phyloP scores from a whole-genome alignment of 495 filamentous ascomycete genomes.

The Aspergillus biplanus region DNA sequence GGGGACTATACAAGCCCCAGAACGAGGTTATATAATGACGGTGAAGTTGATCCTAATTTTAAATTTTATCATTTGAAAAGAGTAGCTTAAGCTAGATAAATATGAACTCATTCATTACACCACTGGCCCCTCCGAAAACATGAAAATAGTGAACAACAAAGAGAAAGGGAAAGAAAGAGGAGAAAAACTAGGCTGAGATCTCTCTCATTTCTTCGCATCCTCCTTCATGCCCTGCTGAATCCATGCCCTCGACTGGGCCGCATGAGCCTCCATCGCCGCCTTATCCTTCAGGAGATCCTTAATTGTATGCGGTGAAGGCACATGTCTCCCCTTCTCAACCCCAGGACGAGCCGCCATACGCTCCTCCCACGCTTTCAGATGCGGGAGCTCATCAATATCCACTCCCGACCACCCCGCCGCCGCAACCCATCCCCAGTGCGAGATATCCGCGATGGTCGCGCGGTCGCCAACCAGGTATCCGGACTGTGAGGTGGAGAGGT shows the following conservation, averaged over 20 bases:
- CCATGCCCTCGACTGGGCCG: constrained; percentile 57
- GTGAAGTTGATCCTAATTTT: background rate
- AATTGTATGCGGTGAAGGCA: constrained; percentile 70
- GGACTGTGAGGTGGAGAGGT: constrained; percentile 63
- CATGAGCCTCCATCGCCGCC: constrained; percentile 55
- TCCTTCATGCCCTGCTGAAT: constrained; percentile 65
- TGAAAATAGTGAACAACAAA: background rate
- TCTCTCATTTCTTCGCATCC: constrained; percentile 49
- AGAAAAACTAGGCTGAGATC: no score
- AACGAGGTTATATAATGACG: no score
- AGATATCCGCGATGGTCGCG: constrained; percentile 82
- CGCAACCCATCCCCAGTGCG: constrained; percentile 77
- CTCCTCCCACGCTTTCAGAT: constrained; percentile 76
- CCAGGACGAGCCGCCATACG: constrained; percentile 66
- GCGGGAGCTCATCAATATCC: constrained; percentile 76
- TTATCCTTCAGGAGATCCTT: constrained; percentile 61
- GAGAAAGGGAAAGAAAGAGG: background rate
- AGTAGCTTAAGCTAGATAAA: no score
- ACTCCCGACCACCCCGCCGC: constrained; percentile 70
- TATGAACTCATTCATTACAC: no score
- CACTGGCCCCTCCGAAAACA: no score
- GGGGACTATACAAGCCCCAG: background rate
- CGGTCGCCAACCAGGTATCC: constrained; percentile 81
- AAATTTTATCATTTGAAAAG: background rate
- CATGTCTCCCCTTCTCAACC: constrained; percentile 77